Base-by-base conservation (phyloP, 1,284 basidiomycete genomes). In the Naganishia liquefaciens region DNA sequence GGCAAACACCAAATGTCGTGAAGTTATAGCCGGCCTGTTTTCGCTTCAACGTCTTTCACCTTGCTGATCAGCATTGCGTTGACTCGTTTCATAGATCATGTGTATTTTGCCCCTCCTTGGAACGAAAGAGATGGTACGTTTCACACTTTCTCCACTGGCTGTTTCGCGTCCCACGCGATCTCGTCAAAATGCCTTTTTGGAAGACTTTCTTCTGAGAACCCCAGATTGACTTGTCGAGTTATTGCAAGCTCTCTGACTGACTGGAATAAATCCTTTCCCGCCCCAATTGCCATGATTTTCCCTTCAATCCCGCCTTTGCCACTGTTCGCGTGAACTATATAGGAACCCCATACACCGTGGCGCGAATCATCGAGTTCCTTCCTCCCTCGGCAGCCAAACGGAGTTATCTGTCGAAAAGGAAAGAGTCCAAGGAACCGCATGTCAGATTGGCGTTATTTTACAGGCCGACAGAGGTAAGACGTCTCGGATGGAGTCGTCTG, bases 281-380 rank as follows among this genome's bases (percentile, higher is more conserved):
- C 27, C 5, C 13, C 10, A 51, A n/a, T 28, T 6, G 21, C 43
- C 3, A 33, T 58, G 19, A 21, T 40, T 11, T 23, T 39, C 21
- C 11, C 10, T 10, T 17, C 44, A 33, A 21, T 19, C 13, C 54
- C 17, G 50, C 6, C 23, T 68, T 30, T 27, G 39, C 44, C 25
- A 23, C 17, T 13, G 21, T 37, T 39, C 5, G 40, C 43, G 15
- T 28, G 10, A 51, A 17, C 23, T 19, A 50, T 4, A 39, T 44
- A 79, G 78, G 77, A 49, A 80, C 91, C 47, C 91, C 91, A 63
- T 97, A 96, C 79, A 91, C 89, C 54, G 87, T 97, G 55, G 93
- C 90, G 54, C 87, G 93, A 69, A 92, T 97, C 79, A 96, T 97
- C 89, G 91, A 95, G 79, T 95, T 96, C 74, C 83, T 96, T 43